Evolutionary conservation across 176 grass and related monocot species (phyloP).

Genomic region (Eleusine indica): DNA sequence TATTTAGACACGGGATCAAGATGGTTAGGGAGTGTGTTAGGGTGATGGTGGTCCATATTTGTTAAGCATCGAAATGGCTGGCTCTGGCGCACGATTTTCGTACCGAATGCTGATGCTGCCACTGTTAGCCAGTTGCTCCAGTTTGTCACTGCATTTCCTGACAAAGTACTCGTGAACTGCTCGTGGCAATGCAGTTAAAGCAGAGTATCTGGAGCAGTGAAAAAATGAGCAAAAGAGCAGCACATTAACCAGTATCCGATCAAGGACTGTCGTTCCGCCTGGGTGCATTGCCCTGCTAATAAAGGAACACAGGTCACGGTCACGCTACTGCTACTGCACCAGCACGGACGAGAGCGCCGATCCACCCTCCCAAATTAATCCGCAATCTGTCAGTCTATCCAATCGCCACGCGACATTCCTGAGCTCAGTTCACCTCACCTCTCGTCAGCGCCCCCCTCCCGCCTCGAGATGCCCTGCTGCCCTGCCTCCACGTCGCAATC

Average conservation of each 20-base stretch:
- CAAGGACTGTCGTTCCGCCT: neutral
- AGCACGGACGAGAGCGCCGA: constrained; percentile 24
- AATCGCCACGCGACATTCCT: constrained; percentile 38
- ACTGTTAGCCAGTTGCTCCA: neutral
- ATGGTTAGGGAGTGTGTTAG: too few species aligned
- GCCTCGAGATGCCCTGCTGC: constrained; percentile 48
- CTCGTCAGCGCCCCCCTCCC: neutral
- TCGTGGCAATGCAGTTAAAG: neutral
- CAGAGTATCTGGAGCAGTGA: neutral
- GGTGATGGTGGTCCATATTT: neutral
- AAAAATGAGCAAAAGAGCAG: neutral
- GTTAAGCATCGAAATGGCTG: neutral
- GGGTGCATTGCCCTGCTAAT: neutral
- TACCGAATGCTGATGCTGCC: neutral
- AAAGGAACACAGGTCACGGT: neutral
- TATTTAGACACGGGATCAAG: neutral
- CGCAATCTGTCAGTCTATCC: constrained; percentile 1
- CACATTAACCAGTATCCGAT: neutral
- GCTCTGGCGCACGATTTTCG: neutral
- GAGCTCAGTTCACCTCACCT: constrained; percentile 10
- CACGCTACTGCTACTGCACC: neutral
- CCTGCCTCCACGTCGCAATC: constrained; percentile 46
- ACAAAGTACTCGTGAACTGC: neutral
- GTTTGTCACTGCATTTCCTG: neutral
- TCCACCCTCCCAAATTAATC: neutral